Base-by-base conservation (phyloP, 306 rosid species). In the Trichosanthes cucumerina region DNA sequence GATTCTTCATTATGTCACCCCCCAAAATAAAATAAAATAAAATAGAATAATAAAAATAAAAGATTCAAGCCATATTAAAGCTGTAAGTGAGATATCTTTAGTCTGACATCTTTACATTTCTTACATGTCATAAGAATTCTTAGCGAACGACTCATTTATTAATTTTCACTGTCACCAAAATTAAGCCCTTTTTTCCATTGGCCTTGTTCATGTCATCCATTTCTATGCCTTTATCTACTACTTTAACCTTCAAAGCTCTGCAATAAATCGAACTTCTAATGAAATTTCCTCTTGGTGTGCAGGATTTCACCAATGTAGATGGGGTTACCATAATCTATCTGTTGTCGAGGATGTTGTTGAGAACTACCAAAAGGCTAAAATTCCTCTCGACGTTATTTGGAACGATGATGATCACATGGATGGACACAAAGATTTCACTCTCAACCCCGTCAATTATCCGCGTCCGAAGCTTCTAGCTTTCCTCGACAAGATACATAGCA, bases 301-400 rank as follows among this genome's bases (percentile, higher is more conserved):
- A 95, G 98, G 98, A 80, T 95, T 95, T 88, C 98, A 95, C 80
- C 98, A 95, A 80, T 95, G 97, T 86, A 91, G 97, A 90, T 92
- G 97, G 97, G 98, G 98, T 76, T 95, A 95, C 88, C 98, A 92
- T 83, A 95, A 95, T 82, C 83, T 95, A 68, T 95, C 98, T 21
- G 97, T 95, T 28, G 89, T 92, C 52, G 98, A 95, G 82, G 98
- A 95, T 50, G 98, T 95, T 73, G 97, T 95, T 75, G 97, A 80
- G 56, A 95, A 79, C 79, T 95, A 95, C 87, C 79, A 89, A 70
- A 92, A 92, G 85, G 93, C 98, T 63, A 77, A 85, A 85, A 95
- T 95, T 78, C 98, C 98, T 33, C 92, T 95, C 5, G 98, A 95
- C 80, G 98, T 95, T 75, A 91, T 95, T 28, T 95, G 98, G 98